phyloP scores from a whole-genome alignment of 805 yeast species.

The Candida easanensis region DNA sequence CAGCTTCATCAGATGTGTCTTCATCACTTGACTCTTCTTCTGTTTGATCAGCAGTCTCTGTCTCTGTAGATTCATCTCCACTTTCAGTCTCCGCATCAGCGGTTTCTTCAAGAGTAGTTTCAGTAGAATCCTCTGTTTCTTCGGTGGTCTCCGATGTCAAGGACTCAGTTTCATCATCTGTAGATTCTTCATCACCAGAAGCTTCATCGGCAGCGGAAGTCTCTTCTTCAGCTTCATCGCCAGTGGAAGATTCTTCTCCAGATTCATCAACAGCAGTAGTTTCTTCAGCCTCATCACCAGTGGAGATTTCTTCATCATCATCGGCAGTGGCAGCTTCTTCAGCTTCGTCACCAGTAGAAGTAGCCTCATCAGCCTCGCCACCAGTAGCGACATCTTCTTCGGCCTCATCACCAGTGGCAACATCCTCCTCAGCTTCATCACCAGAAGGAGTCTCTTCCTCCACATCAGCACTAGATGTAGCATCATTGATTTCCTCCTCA shows the following conservation, averaged over 20 bases:
- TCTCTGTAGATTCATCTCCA: background rate
- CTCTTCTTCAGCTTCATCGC: background rate
- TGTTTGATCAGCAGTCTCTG: background rate
- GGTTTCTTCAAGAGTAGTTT: background rate
- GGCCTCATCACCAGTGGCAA: too few relatives aligned
- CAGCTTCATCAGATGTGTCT: background rate
- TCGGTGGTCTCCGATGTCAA: too few relatives aligned
- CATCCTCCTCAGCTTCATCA: too few relatives aligned
- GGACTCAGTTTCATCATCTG: conserved; percentile 3
- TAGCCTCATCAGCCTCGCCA: too few relatives aligned
- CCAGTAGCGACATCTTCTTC: background rate
- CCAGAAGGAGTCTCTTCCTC: background rate
- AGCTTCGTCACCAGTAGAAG: background rate
- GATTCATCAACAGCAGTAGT: background rate
- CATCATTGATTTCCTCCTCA: conserved; percentile 1
- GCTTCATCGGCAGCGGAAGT: background rate
- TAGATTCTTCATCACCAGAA: background rate
- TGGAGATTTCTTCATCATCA: background rate
- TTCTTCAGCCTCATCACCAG: too few relatives aligned
- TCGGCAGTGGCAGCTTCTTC: background rate
- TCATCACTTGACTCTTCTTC: conserved; percentile 6
- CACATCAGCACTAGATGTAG: background rate
- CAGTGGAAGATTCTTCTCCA: too few relatives aligned
- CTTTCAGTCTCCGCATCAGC: background rate
- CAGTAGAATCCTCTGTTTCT: too few relatives aligned